Base-by-base conservation (phyloP, 805 yeast genomes). In the Wickerhamiella allomyrinae region DNA sequence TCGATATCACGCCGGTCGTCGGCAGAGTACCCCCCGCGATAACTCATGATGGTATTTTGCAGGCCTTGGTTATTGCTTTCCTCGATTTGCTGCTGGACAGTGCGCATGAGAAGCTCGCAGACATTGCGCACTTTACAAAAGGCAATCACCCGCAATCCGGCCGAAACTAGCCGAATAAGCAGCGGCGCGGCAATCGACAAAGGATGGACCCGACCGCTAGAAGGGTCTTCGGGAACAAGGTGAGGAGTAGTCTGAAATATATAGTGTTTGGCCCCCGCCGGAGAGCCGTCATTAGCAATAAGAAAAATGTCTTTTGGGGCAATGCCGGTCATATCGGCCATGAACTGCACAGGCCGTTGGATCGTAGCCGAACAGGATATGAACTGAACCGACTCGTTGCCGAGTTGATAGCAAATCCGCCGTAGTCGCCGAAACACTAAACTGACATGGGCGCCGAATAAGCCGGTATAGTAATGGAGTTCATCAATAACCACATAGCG, bases 351-450 rank as follows among this genome's bases (percentile, higher is more conserved):
- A 0, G 98, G 97, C 36, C 76, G 70, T 45, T 73, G 71, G 42
- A 91, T 71, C 0, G 99, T 91, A 0, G 99, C 99, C 0, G 97
- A 87, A 61, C 98, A 89, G 1, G 95, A 81, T 5, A 91, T 75
- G 56, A 81, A 85, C 43, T 70, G 71, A 31, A 84, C 52, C 2
- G 63, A 47, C n/a, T 59, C 48, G 46, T 79, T 77, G 0, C 79
- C 77, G 24, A 72, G 55, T 43, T 63, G 58, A 3, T 64, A 51
- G 47, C 84, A 71, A 1, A 89, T 55, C 40, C 99, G 61, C 37
- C 81, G 65, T 23, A 91, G 60, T 38, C 99, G 60, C 45, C 95
- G 67, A 77, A 91, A 73, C 0, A 91, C 79, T 37, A 79, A 66
- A 2, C 94, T 79, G 1, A 89, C 96, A 60, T 91, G 91, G 0